phyloP scores from a whole-genome alignment of 176 grass and related monocot species.

The Musa schizocarpa region DNA sequence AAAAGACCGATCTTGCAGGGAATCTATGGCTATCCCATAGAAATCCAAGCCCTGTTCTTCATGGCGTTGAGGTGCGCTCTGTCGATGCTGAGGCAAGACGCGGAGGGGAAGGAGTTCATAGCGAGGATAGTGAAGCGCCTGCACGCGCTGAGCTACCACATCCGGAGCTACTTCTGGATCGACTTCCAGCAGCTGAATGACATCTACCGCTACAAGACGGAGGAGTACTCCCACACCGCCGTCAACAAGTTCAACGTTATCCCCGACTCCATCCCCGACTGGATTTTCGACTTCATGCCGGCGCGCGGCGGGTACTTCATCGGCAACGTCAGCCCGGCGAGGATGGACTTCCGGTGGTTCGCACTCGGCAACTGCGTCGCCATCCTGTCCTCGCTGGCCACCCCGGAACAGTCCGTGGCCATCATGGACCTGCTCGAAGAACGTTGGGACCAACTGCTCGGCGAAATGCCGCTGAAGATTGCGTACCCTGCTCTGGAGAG shows the following conservation, averaged over 20 bases:
- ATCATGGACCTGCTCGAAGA: conserved; percentile 94
- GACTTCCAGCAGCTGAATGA: conserved; percentile 80
- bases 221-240: conserved; percentile 95
- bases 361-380: conserved; percentile 74
- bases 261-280: conserved; percentile 91
- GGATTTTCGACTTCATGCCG: conserved; percentile 96
- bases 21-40: conserved; percentile 85
- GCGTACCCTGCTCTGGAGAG: conserved; percentile 70
- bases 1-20: conserved; percentile 29
- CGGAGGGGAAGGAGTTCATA: conserved; percentile 65
- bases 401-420: conserved; percentile 59
- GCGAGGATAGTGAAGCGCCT: conserved; percentile 67
- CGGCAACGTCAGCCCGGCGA: conserved; percentile 75
- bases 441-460: conserved; percentile 74
- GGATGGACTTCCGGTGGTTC: conserved; percentile 98
- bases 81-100: conserved; percentile 53
- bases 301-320: conserved; percentile 80
- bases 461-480: conserved; percentile 90
- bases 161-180: conserved; percentile 82
- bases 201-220: conserved; percentile 79
- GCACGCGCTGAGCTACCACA: conserved; percentile 75
- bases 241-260: conserved; percentile 98
- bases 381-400: conserved; percentile 71
- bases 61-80: conserved; percentile 79
- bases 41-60: conserved; percentile 92